Conservation (phyloP, 2,329 filamentous ascomycete genomes). For the Cordyceps militaris region DNA sequence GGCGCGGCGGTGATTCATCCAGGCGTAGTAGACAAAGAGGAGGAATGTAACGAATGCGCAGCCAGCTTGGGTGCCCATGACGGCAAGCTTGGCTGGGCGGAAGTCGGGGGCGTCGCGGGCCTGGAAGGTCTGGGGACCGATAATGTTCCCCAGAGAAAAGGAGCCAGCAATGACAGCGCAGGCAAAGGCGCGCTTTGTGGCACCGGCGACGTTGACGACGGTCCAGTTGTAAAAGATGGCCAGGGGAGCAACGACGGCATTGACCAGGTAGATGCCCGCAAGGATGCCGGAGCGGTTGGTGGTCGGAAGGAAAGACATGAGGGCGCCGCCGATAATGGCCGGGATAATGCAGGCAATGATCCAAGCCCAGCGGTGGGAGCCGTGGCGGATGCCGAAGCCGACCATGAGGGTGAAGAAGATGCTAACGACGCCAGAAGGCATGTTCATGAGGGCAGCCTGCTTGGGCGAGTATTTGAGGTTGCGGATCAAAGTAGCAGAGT, state of each 20-base stretch:
- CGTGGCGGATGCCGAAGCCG: conserved; percentile 38
- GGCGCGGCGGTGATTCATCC: conserved; percentile 37
- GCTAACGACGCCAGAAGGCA: conserved; percentile 45
- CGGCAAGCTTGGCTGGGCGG: conserved; percentile 46
- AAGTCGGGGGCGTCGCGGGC: conserved; percentile 44
- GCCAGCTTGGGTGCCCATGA: conserved; percentile 44
- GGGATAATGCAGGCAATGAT: conserved; percentile 42
- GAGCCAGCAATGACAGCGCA: conserved; percentile 41
- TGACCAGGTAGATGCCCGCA: conserved; percentile 44
- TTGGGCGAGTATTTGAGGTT: conserved; percentile 39
- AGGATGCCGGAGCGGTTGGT: conserved; percentile 39
- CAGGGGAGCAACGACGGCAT: conserved; percentile 40
- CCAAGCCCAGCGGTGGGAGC: conserved; percentile 44
- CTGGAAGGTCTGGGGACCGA: conserved; percentile 51
- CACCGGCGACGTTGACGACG: conserved; percentile 43
- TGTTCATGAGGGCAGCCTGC: conserved; percentile 45
- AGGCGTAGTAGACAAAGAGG: conserved; percentile 44
- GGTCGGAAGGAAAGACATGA: conserved; percentile 46
- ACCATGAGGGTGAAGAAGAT: conserved; percentile 45
- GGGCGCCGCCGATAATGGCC: conserved; percentile 40
- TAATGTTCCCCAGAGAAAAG: conserved; percentile 49
- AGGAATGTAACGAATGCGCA: conserved; percentile 34
- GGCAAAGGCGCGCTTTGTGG: conserved; percentile 46
- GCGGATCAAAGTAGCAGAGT: conserved; percentile 46
- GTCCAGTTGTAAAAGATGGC: conserved; percentile 42